These are phyloP conservation scores for Wickerhamomyces canadensis DNA, from an alignment of 805 yeast genomes.

Conservation along the genomic window DNA sequence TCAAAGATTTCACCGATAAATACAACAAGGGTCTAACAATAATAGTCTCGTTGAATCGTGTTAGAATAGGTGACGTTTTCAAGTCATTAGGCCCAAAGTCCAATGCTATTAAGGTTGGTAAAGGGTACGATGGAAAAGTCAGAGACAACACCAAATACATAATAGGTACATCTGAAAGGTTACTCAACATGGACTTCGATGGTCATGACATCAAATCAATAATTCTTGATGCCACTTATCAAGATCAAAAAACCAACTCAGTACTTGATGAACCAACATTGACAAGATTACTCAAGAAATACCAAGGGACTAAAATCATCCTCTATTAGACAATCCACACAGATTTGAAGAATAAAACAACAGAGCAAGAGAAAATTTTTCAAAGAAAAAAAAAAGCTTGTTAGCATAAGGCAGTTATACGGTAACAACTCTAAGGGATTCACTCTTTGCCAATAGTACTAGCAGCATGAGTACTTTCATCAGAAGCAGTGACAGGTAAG, in stretches of 20 bases:
- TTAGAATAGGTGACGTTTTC: slow-evolving; percentile 81
- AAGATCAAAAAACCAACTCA: slow-evolving; percentile 22
- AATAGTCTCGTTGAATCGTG: slow-evolving; percentile 68
- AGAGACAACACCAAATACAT: slow-evolving; percentile 23
- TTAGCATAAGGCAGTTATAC: too few species aligned
- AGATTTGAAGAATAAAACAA: too few species aligned
- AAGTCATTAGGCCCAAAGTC: slow-evolving; percentile 43
- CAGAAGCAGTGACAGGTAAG: neutral
- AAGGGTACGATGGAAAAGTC: slow-evolving; percentile 21
- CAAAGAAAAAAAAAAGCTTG: too few species aligned
- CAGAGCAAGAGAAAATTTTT: too few species aligned
- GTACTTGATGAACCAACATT: slow-evolving; percentile 22
- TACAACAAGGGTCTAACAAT: slow-evolving; percentile 42
- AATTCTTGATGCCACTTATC: slow-evolving; percentile 23
- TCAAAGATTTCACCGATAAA: slow-evolving; percentile 46
- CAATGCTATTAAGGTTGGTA: slow-evolving; percentile 22
- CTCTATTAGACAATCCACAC: slow-evolving; percentile 12
- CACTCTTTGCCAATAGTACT: too few species aligned
- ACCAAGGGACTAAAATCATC: slow-evolving; percentile 21
- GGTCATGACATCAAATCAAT: slow-evolving; percentile 19
- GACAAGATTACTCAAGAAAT: slow-evolving; percentile 18
- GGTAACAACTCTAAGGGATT: too few species aligned
- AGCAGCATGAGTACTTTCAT: too few species aligned
- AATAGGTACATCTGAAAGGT: slow-evolving; percentile 23
- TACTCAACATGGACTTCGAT: slow-evolving; percentile 14